phyloP scores from a whole-genome alignment of 441 rosid species.

The Populus hybrid region DNA sequence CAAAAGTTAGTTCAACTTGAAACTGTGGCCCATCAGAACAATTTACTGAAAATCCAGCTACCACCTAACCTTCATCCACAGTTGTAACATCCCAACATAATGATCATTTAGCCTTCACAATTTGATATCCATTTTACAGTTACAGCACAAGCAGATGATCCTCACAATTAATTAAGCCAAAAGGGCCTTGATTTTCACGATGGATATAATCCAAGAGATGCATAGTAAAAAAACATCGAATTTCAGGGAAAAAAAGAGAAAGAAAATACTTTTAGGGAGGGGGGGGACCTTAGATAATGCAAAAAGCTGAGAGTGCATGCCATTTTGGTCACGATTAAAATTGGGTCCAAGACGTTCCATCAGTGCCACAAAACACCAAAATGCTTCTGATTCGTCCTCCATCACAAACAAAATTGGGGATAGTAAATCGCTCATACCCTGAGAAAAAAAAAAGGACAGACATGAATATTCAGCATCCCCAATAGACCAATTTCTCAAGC shows the following conservation, averaged over 20 bases:
- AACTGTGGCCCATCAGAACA: constrained; percentile 6
- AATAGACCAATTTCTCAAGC: background rate
- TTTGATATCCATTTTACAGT: background rate
- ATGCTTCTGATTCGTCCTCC: constrained; percentile 88
- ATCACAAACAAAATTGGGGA: constrained; percentile 90
- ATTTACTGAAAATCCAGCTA: background rate
- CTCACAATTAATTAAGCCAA: constrained; percentile 1
- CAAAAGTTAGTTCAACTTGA: constrained; percentile 18
- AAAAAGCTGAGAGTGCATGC: constrained; percentile 97
- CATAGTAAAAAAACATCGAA: background rate
- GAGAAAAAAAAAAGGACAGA: constrained; percentile 16
- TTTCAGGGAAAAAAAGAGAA: background rate
- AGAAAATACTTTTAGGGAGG: background rate
- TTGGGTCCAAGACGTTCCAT: constrained; percentile 99
- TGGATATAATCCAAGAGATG: background rate
- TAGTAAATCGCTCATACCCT: constrained; percentile 98
- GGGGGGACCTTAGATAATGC: constrained; percentile 82
- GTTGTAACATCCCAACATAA: background rate
- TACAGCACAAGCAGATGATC: background rate
- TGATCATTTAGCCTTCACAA: background rate
- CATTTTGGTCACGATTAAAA: constrained; percentile 95
- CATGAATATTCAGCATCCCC: background rate
- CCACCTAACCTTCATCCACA: background rate
- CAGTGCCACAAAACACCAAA: constrained; percentile 95
- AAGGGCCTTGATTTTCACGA: background rate